A percentile compares a stretch with the other conserved stretches of the same genome.
Evolutionary conservation across 2,329 filamentous ascomycete genomes (phyloP).

Genomic region (Daldinia eschscholtzii): DNA sequence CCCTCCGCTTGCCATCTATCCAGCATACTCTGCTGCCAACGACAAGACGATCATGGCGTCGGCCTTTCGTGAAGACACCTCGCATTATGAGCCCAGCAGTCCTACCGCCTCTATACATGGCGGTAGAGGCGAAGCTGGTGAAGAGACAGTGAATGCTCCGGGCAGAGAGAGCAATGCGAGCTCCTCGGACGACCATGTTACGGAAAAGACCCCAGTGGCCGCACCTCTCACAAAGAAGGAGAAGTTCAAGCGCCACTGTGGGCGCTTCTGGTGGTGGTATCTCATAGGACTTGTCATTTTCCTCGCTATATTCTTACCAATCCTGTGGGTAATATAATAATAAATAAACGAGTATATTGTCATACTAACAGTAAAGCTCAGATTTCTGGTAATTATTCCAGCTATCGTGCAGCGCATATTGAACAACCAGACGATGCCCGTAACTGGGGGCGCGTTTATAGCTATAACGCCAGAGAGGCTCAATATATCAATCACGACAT

Average conservation of each 20-base stretch:
- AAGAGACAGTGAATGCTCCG: slow-evolving; percentile 32
- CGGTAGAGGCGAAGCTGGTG: slow-evolving; percentile 39
- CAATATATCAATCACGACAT: slow-evolving; percentile 55
- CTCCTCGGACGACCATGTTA: slow-evolving; percentile 49
- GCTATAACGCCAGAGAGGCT: slow-evolving; percentile 53
- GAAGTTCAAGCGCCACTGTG: slow-evolving; percentile 58
- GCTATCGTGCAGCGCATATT: slow-evolving; percentile 61
- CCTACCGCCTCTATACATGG: slow-evolving; percentile 47
- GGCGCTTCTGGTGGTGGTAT: slow-evolving; percentile 61
- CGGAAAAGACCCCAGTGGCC: slow-evolving; percentile 46
- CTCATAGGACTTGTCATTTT: slow-evolving; percentile 57
- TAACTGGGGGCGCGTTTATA: slow-evolving; percentile 54
- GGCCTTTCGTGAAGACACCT: slow-evolving; percentile 48
- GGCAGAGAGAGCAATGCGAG: slow-evolving; percentile 41
- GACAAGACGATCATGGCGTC: slow-evolving; percentile 48
- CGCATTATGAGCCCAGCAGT: slow-evolving; percentile 47
- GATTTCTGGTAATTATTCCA: slow-evolving; percentile 62
- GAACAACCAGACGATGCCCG: slow-evolving; percentile 56
- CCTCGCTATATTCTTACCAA: slow-evolving; percentile 59
- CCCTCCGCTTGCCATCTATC: slow-evolving; percentile 35
- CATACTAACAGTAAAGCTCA: slow-evolving; percentile 44
- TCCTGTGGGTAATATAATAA: slow-evolving; percentile 56
- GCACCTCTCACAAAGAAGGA: slow-evolving; percentile 52
- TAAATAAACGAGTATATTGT: background rate
- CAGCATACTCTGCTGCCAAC: slow-evolving; percentile 33